phyloP scores from a whole-genome alignment of 306 rosid genomes.

The Parietaria judaica region DNA sequence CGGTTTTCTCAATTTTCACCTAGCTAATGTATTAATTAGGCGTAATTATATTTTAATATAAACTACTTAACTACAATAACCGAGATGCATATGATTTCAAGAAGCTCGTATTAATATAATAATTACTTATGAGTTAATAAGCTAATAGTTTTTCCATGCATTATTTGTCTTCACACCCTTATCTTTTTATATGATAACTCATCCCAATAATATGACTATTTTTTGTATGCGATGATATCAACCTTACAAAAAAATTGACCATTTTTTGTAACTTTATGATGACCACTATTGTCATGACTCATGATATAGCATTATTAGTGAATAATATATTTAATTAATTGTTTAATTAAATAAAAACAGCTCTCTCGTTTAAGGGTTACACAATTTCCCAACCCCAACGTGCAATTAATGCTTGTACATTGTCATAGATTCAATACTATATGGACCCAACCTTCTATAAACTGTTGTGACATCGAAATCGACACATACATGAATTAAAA shows the following conservation, averaged over 20 bases:
- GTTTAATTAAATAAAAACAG: not conserved
- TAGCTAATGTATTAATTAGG: too few relatives aligned
- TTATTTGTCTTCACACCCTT: not conserved
- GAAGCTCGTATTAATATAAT: too few relatives aligned
- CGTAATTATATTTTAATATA: too few relatives aligned
- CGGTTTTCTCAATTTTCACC: too few relatives aligned
- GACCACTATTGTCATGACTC: not conserved
- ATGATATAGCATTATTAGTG: not conserved
- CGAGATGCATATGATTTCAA: too few relatives aligned
- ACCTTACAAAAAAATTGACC: not conserved
- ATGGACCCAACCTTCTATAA: slow-evolving; percentile 16
- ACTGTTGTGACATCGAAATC: not conserved
- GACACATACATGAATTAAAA: not conserved
- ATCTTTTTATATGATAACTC: not conserved
- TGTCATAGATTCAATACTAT: slow-evolving; percentile 7
- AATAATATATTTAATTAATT: not conserved
- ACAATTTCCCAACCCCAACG: slow-evolving; percentile 22
- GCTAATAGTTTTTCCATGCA: slow-evolving; percentile 11
- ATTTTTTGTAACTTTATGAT: not conserved
- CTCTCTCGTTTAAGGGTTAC: slow-evolving; percentile 7
- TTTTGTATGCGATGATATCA: not conserved
- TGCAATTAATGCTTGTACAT: slow-evolving; percentile 12
- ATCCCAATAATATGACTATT: not conserved
- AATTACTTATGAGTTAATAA: too few relatives aligned
- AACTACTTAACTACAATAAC: too few relatives aligned